Percentiles rank a stretch among this genome's conserved stretches.
Conservation (phyloP, 192 early-diverging fungal species). For the Pilaira anomala region DNA sequence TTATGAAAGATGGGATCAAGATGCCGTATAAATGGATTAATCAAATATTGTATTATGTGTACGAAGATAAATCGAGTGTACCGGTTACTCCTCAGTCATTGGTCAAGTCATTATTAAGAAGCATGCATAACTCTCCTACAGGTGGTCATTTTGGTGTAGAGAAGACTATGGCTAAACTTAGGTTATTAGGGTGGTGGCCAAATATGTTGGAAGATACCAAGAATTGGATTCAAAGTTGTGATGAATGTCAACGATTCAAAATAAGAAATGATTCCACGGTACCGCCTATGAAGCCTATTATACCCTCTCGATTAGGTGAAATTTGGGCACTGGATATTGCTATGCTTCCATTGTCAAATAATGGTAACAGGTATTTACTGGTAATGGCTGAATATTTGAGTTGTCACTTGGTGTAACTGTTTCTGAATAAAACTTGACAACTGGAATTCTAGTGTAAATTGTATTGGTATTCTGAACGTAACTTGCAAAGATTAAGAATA, state of each 20-base stretch:
- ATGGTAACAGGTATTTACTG: constrained; percentile 1
- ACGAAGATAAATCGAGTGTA: neutral
- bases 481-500: too few relatives aligned
- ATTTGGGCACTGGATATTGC: constrained; percentile 14
- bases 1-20: neutral
- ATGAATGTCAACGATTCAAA: constrained; percentile 6
- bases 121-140: neutral
- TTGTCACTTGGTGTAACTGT: too few relatives aligned
- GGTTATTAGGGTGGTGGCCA: constrained; percentile 1
- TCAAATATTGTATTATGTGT: neutral
- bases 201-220: neutral
- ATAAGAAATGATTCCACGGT: neutral
- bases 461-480: too few relatives aligned
- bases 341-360: neutral
- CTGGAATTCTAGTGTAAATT: too few relatives aligned
- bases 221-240: neutral
- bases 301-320: neutral
- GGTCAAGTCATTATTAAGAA: neutral
- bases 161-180: neutral
- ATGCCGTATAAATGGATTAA: neutral
- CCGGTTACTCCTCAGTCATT: neutral
- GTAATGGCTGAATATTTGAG: constrained; percentile 6
- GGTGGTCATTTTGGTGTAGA: constrained; percentile 5
- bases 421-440: too few relatives aligned
- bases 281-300: constrained; percentile 6